Evolutionary conservation across 495 filamentous ascomycete genomes (phyloP).

Genomic region (Penicillium coprophilum): DNA sequence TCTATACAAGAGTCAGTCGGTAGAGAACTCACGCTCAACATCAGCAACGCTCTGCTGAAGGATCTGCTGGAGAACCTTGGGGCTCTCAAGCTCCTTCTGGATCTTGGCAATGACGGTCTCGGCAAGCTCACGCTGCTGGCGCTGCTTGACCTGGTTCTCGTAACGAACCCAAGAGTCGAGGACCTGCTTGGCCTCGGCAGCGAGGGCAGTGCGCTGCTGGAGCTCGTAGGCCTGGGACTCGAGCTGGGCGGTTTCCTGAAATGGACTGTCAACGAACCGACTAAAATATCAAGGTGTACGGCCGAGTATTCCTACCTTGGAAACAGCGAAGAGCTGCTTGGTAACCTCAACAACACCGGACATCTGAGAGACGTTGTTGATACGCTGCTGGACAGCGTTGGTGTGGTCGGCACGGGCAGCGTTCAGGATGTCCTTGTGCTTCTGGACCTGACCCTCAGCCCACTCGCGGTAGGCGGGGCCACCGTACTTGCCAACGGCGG

Average conservation of each 20-base stretch:
- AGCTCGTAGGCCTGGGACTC: conserved; percentile 96
- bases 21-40: conserved; percentile 80
- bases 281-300: neutral
- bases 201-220: conserved; percentile 88
- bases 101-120: conserved; percentile 93
- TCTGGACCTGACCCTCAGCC: conserved; percentile 81
- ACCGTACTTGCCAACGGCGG: conserved; percentile 82
- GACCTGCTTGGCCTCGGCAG: conserved; percentile 87
- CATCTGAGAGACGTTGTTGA: conserved; percentile 90
- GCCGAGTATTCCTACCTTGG: conserved; percentile 65
- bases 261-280: conserved; percentile 18
- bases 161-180: conserved; percentile 99
- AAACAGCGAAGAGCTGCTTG: conserved; percentile 94
- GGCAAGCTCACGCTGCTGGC: conserved; percentile 94
- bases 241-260: conserved; percentile 90
- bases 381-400: conserved; percentile 87
- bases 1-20: neutral
- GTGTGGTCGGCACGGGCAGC: conserved; percentile 91
- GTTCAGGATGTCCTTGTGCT: conserved; percentile 92
- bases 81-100: conserved; percentile 96
- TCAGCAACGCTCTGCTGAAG: conserved; percentile 92
- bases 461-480: conserved; percentile 90
- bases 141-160: conserved; percentile 96
- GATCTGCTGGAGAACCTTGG: conserved; percentile 90
- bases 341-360: conserved; percentile 91